These are phyloP conservation scores for Cutaneotrichosporon sp. DNA, from an alignment of 1,284 basidiomycete species.

Conservation along the genomic window DNA sequence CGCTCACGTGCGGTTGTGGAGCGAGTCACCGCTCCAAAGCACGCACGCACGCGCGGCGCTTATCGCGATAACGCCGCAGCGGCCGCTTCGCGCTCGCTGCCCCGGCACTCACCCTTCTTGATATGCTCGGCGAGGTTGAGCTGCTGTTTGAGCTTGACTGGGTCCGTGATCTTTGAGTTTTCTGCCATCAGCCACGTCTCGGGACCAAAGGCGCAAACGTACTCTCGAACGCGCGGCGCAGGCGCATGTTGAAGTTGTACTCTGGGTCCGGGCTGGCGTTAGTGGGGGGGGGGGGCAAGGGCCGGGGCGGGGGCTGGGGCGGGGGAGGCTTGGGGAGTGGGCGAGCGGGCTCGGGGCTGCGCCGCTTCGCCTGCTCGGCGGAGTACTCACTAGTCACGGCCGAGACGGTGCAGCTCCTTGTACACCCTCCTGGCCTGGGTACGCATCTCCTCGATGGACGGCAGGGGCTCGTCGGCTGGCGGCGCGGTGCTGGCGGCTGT, in stretches of 20 bases:
- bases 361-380: too few species aligned
- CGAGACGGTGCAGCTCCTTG: constrained; percentile 49
- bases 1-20: too few species aligned
- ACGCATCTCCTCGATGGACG: constrained; percentile 24
- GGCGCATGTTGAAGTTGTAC: constrained; percentile 47
- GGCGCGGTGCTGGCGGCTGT: constrained; percentile 1
- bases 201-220: constrained; percentile 12
- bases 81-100: too few species aligned
- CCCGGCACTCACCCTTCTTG: constrained; percentile 72
- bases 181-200: constrained; percentile 50
- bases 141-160: constrained; percentile 69
- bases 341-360: too few species aligned
- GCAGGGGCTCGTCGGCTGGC: constrained; percentile 1
- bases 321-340: too few species aligned
- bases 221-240: constrained; percentile 48
- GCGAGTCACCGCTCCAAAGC: too few species aligned
- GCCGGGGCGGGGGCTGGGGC: too few species aligned
- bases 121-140: constrained; percentile 77
- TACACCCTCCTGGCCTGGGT: constrained; percentile 44
- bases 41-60: too few species aligned
- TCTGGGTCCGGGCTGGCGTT: constrained; percentile 41
- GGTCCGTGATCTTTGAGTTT: constrained; percentile 64
- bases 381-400: constrained; percentile 44
- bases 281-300: too few species aligned
- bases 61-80: too few species aligned